phyloP scores from a whole-genome alignment of 2,329 filamentous ascomycete genomes.

The Ophiostoma tasmaniense region DNA sequence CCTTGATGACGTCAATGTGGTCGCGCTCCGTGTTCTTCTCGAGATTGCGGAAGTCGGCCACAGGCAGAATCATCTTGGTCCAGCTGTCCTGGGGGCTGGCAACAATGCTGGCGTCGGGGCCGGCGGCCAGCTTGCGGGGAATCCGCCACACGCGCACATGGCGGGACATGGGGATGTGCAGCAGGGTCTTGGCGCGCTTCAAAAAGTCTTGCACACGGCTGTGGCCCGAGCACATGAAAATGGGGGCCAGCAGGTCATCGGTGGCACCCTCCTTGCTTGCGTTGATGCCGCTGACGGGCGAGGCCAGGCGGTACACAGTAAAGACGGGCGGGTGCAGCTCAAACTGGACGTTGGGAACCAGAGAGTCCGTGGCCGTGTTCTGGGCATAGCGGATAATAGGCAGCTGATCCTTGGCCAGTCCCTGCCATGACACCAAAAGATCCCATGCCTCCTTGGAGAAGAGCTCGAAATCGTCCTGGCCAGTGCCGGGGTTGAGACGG shows the following conservation, averaged over 20 bases:
- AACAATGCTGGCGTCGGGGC: slow-evolving; percentile 15
- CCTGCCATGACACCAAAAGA: slow-evolving; percentile 73
- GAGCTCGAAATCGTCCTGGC: slow-evolving; percentile 64
- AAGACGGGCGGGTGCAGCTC: slow-evolving; percentile 82
- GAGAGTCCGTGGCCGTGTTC: slow-evolving; percentile 57
- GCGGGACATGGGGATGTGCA: slow-evolving; percentile 57
- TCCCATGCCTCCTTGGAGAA: slow-evolving; percentile 77
- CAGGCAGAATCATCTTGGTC: slow-evolving; percentile 49
- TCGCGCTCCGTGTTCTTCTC: slow-evolving; percentile 57
- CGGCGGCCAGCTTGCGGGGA: slow-evolving; percentile 35
- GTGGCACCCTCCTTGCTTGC: slow-evolving; percentile 53
- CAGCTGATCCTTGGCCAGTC: slow-evolving; percentile 58
- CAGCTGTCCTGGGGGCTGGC: slow-evolving; percentile 27
- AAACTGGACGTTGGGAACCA: slow-evolving; percentile 62
- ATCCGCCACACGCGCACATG: slow-evolving; percentile 74
- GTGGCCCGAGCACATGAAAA: slow-evolving; percentile 62
- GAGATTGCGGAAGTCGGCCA: slow-evolving; percentile 54
- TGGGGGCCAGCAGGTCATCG: slow-evolving; percentile 51
- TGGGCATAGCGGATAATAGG: slow-evolving; percentile 70
- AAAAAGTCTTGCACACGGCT: slow-evolving; percentile 68
- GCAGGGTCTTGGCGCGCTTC: slow-evolving; percentile 59
- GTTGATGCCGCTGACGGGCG: slow-evolving; percentile 46
- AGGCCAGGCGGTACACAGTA: slow-evolving; percentile 71
- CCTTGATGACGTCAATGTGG: slow-evolving; percentile 47
- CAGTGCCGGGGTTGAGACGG: slow-evolving; percentile 60